A percentile compares a stretch with the other conserved stretches of the same genome.
Conservation (phyloP, 164 flowering plant genomes). For the Santalum album region DNA sequence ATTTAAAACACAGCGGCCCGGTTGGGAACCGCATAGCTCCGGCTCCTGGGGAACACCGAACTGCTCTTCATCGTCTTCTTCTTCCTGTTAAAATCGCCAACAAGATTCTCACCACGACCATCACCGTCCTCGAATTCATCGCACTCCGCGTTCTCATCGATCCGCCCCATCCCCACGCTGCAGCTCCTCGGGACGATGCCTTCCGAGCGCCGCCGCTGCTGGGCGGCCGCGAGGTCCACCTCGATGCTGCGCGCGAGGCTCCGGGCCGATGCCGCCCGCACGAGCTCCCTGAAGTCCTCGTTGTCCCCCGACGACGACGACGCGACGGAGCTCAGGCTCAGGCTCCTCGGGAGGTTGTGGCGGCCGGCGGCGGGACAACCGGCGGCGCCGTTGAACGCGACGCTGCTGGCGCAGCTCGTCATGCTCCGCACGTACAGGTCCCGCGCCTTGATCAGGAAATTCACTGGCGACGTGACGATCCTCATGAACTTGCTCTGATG, state of each 20-base stretch:
- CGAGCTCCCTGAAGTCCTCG: conserved; percentile 45
- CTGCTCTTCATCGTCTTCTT: background rate
- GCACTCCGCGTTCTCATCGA: conserved; percentile 57
- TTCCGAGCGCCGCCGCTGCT: background rate
- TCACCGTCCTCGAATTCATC: conserved; percentile 29
- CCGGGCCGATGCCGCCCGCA: conserved; percentile 45
- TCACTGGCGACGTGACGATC: conserved; percentile 32
- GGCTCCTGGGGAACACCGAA: background rate
- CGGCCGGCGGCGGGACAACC: background rate
- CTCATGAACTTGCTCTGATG: conserved; percentile 29
- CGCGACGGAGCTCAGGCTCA: conserved; percentile 22
- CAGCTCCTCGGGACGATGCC: conserved; percentile 34
- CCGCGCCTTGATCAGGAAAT: conserved; percentile 32
- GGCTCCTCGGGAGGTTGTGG: conserved; percentile 37
- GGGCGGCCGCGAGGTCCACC: conserved; percentile 9
- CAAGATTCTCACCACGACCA: background rate
- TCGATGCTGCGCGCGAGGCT: conserved; percentile 17
- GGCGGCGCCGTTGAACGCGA: conserved; percentile 3
- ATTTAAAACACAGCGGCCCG: background rate
- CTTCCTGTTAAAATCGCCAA: background rate
- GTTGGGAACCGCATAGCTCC: background rate
- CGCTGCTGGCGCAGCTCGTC: conserved; percentile 17
- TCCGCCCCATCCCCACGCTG: conserved; percentile 62
- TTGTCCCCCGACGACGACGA: conserved; percentile 12
- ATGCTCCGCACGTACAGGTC: conserved; percentile 48